Evolutionary conservation across 148 eudicot species (phyloP).

Genomic region (Tetragonia tetragonoides): DNA sequence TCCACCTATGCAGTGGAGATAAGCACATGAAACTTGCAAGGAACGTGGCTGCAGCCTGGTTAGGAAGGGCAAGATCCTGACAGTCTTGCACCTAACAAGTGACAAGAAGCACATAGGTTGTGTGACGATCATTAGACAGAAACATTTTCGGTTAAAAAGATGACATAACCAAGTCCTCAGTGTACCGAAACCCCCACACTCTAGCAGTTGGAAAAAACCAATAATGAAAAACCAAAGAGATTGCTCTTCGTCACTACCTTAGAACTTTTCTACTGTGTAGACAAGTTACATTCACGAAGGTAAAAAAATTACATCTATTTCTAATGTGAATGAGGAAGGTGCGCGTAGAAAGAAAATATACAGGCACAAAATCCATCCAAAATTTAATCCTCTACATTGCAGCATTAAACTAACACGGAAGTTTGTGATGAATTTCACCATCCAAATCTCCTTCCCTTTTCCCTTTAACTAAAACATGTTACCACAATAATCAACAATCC

Average conservation of each 20-base stretch:
- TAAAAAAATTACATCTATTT: not conserved
- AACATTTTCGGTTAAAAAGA: not conserved
- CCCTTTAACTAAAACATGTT: too few species aligned
- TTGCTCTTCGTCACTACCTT: not conserved
- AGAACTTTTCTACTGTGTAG: not conserved
- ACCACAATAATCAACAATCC: not conserved
- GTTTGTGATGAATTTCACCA: too few species aligned
- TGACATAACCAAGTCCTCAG: not conserved
- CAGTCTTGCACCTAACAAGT: not conserved
- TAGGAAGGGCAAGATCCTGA: not conserved
- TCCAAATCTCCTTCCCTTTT: not conserved
- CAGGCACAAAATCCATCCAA: too few species aligned
- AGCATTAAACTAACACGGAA: too few species aligned
- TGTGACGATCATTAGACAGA: not conserved
- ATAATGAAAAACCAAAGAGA: not conserved
- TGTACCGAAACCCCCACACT: not conserved
- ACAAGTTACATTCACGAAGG: not conserved
- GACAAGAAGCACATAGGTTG: not conserved
- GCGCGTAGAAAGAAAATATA: not conserved
- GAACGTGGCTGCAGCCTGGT: too few species aligned
- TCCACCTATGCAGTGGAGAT: not conserved
- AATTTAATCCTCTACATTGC: too few species aligned
- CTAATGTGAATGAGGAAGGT: not conserved
- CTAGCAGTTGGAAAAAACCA: not conserved
- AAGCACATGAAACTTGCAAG: not conserved